A percentile compares a stretch with the other conserved stretches of the same genome.
Conservation (phyloP, 768 basidiomycete species). For the Lactarius pseudohatsudake region DNA sequence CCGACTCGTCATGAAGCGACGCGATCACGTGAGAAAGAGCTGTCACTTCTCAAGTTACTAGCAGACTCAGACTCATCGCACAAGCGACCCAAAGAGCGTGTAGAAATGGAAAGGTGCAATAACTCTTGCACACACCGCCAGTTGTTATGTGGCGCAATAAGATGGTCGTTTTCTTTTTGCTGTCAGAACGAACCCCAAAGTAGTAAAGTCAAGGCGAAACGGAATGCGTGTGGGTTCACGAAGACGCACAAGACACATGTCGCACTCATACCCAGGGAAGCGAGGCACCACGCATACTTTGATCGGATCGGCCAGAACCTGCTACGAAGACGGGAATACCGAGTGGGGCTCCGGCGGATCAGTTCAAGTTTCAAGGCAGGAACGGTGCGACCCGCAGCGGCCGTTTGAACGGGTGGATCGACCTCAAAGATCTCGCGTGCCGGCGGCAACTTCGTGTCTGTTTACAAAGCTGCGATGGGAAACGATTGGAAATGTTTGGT, state of each 20-base stretch:
- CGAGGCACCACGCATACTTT: background rate
- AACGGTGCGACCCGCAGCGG: background rate
- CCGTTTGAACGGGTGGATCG: background rate
- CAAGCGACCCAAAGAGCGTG: background rate
- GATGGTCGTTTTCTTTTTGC: background rate
- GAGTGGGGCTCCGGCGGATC: slow-evolving; percentile 5
- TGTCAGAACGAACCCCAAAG: background rate
- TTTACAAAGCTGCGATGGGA: background rate
- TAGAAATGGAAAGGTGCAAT: background rate
- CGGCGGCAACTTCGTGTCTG: background rate
- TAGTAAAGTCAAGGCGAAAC: background rate
- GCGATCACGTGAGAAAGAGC: slow-evolving; percentile 15
- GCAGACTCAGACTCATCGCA: background rate
- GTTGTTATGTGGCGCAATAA: background rate
- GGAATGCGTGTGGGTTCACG: slow-evolving; percentile 14
- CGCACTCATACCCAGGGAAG: background rate
- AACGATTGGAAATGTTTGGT: background rate
- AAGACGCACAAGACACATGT: background rate
- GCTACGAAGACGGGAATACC: slow-evolving; percentile 5
- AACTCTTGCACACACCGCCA: background rate
- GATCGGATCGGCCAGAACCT: background rate
- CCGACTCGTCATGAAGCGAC: background rate
- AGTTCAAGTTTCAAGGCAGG: background rate
- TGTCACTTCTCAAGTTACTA: too few relatives aligned
- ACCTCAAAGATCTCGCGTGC: slow-evolving; percentile 1